Evolutionary conservation across 495 filamentous ascomycete species (phyloP), one percentile per base, ranked within the genome.

Genomic region (Trichoderma reesei): DNA sequence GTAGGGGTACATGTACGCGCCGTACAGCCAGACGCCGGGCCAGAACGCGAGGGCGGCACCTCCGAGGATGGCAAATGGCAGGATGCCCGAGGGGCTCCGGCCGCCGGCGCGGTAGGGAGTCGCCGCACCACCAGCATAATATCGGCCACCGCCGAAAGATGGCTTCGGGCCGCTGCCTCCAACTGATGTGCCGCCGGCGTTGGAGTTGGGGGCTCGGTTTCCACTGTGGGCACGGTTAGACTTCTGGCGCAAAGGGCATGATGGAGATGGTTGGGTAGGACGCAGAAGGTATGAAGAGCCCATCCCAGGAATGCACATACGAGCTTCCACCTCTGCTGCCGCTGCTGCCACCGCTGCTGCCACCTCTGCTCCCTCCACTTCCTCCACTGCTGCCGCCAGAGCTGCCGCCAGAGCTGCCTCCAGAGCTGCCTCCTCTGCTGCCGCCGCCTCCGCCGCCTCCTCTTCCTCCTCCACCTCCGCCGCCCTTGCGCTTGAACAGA

Each of bases 71-170:
- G 84, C 79, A 14, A 87, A 85, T 0, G 78, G 68, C 61, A 82
- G 67, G 20, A 92, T 78, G 1, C 89, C 84, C 41, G 72, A 59
- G 5, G 84, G 79, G 0, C 88, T 89, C 0, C 64, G 59, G 0
- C 6, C 3, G 18, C 92, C 91, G 3, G 91, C 62, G 11, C 65
- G 64, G 75, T 92, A 97, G 4, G 94, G 90, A 5, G 77, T 74
- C 11, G 72, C 66, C 0, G 89, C 83, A 42, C 94, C 94, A 41
- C 94, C 93, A 46, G 86, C 84, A 67, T 96, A 97, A 73, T 85
- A 95, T 39, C 70, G 69, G 9, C 88, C 87, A 8, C 87, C 84
- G 39, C 88, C 88, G 69, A 85, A 90, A 3, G 70, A 68, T 0
- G 86, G 85, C 10, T 72, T 67, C 13, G 81, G 73, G 3, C 89